Conservation (phyloP, 352 stramenopile genomes). For the Thalassiosira pacifica region DNA sequence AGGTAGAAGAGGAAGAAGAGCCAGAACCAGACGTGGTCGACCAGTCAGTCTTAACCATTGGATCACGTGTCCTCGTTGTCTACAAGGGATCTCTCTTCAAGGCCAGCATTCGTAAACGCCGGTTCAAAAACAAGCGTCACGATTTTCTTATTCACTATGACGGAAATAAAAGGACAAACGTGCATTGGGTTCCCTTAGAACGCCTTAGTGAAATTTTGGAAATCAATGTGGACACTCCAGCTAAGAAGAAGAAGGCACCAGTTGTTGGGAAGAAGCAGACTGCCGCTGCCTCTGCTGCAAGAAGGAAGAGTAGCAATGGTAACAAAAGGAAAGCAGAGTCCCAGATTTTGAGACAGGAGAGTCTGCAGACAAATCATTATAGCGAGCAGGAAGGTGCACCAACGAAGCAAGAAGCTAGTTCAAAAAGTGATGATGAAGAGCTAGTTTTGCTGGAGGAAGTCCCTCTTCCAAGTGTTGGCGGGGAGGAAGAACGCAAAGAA, state of each 20-base stretch:
- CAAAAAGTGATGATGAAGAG: background rate
- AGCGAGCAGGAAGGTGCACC: background rate
- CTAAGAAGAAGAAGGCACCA: conserved; percentile 6
- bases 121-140: conserved; percentile 55
- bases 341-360: background rate
- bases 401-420: background rate
- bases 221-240: conserved; percentile 47
- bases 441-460: background rate
- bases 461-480: background rate
- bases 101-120: conserved; percentile 64
- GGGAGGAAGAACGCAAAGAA: background rate
- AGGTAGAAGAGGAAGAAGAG: conserved; percentile 23
- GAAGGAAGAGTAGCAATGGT: conserved; percentile 18
- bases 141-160: conserved; percentile 77
- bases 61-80: conserved; percentile 62
- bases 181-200: conserved; percentile 68
- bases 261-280: background rate
- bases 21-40: conserved; percentile 45
- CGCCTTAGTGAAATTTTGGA: conserved; percentile 61
- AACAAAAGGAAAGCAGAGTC: conserved; percentile 31
- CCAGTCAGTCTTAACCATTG: conserved; percentile 54
- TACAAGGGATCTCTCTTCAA: conserved; percentile 71
- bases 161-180: conserved; percentile 73
- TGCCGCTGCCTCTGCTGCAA: conserved; percentile 1
- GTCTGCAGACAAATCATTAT: conserved; percentile 13